These are phyloP conservation scores for Coniophora puteana DNA, from an alignment of 1,284 basidiomycete species.

Conservation along the genomic window DNA sequence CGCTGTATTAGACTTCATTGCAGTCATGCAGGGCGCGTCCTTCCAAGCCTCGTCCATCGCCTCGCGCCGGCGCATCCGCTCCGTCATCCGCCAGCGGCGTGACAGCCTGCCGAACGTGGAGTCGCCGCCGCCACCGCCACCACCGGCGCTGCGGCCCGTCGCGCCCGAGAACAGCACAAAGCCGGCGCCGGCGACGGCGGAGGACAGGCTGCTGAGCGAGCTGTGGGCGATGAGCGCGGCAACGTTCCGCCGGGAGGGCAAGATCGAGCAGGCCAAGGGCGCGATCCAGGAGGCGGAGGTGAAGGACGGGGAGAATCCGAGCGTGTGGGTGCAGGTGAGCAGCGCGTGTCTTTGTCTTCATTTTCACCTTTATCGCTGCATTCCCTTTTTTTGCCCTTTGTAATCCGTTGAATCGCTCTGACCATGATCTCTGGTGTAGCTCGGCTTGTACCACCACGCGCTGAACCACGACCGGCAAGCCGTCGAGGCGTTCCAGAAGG, in stretches of 20 bases:
- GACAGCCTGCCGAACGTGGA: slow-evolving; percentile 32
- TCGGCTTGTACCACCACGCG: slow-evolving; percentile 73
- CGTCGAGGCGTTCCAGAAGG: slow-evolving; percentile 77
- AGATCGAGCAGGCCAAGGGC: slow-evolving; percentile 85
- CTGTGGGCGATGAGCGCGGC: slow-evolving; percentile 95
- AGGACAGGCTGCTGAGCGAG: slow-evolving; percentile 75
- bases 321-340: slow-evolving; percentile 90
- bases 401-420: slow-evolving; percentile 7
- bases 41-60: slow-evolving; percentile 89
- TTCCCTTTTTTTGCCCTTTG: slow-evolving; percentile 1
- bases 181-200: slow-evolving; percentile 50
- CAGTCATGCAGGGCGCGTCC: slow-evolving; percentile 52
- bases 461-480: slow-evolving; percentile 58
- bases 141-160: slow-evolving; percentile 28
- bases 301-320: slow-evolving; percentile 80
- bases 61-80: slow-evolving; percentile 60
- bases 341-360: background rate
- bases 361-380: background rate
- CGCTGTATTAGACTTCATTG: slow-evolving; percentile 56
- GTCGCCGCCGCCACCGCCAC: slow-evolving; percentile 39
- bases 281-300: slow-evolving; percentile 96
- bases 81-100: slow-evolving; percentile 37
- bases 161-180: slow-evolving; percentile 31
- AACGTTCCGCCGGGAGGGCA: slow-evolving; percentile 86
- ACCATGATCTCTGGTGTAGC: too few relatives aligned